Evolutionary conservation across 2,329 filamentous ascomycete genomes (phyloP), one percentile per base, ranked within the genome.

Genomic region (Calonectria pseudoreteaudii): DNA sequence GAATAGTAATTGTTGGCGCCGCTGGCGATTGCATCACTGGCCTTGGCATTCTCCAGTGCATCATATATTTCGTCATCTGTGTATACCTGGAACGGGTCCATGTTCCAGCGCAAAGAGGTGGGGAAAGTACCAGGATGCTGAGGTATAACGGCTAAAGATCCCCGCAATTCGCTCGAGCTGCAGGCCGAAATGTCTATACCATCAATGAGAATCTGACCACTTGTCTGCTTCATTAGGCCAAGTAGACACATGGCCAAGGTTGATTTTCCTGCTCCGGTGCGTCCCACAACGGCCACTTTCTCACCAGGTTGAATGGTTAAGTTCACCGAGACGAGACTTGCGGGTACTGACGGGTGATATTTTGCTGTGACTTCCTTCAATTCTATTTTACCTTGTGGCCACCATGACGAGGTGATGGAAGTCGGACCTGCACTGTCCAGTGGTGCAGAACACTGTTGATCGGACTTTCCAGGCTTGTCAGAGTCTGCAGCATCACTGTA

Each of bases 201-300:
- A 78, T 95, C 93, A 74, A 95, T 92, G 73, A 86, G 80, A 75
- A 94, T 92, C 20, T 83, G 88, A 20, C 93, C 93, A 11, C 89
- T 86, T 9, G 86, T 83, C 1, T 91, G 89, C 81, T 93, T 91
- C 10, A 94, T 85, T 85, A 94, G 94, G 41, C 93, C 91, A 87
- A 94, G 94, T 0, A 94, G 84, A 0, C 93, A 92, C 1, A 94
- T 86, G 0, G 92, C 93, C 8, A 94, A 84, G 0, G 91, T 92
- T 0, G 91, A 93, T 83, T 94, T 94, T 56, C 93, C 93, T 0
- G 92, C 92, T 2, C 93, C 93, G 0, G 93, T 94, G 26, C 93
- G 89, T 16, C 93, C 93, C 2, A 94, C 91, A 2, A 94, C 90
- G 36, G 92, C 92, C 20, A 94, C 85, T 10, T 92, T 87, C 82